phyloP scores from a whole-genome alignment of 495 filamentous ascomycete species.

The Opeltia flavorubescens region DNA sequence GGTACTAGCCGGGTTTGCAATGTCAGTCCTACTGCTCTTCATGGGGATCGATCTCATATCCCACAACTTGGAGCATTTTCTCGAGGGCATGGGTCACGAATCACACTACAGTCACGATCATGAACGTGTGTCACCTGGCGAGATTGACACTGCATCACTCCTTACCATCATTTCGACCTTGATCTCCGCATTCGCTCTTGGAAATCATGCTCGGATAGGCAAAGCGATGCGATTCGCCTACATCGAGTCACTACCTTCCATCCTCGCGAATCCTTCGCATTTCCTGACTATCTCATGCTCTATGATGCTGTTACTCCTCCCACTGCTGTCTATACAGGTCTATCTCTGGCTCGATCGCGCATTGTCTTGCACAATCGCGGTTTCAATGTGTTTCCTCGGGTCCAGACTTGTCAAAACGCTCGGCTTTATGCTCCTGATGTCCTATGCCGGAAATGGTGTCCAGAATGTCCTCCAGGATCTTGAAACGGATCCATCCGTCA shows the following conservation, averaged over 20 bases:
- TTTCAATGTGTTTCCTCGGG: constrained; percentile 77
- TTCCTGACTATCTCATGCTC: constrained; percentile 83
- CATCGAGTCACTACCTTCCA: constrained; percentile 64
- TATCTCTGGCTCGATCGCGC: constrained; percentile 70
- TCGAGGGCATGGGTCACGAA: constrained; percentile 48
- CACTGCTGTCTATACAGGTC: constrained; percentile 59
- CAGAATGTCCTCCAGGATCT: constrained; percentile 71
- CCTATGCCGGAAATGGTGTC: constrained; percentile 55
- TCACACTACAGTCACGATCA: constrained; percentile 58
- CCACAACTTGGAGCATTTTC: constrained; percentile 78
- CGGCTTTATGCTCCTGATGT: constrained; percentile 91
- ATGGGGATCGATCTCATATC: constrained; percentile 92
- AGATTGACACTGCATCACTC: constrained; percentile 67
- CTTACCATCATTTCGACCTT: constrained; percentile 81
- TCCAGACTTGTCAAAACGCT: constrained; percentile 67
- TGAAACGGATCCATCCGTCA: constrained; percentile 60
- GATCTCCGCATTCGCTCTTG: constrained; percentile 71
- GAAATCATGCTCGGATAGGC: constrained; percentile 89
- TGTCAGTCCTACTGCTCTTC: constrained; percentile 88
- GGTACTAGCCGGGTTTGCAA: constrained; percentile 90
- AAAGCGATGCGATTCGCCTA: constrained; percentile 67
- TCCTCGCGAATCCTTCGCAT: constrained; percentile 85
- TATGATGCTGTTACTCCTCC: constrained; percentile 64
- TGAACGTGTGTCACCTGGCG: constrained; percentile 55
- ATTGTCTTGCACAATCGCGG: constrained; percentile 63